Evolutionary conservation across 2,329 filamentous ascomycete species (phyloP).

Genomic region (Monosporascus cannonballus): DNA sequence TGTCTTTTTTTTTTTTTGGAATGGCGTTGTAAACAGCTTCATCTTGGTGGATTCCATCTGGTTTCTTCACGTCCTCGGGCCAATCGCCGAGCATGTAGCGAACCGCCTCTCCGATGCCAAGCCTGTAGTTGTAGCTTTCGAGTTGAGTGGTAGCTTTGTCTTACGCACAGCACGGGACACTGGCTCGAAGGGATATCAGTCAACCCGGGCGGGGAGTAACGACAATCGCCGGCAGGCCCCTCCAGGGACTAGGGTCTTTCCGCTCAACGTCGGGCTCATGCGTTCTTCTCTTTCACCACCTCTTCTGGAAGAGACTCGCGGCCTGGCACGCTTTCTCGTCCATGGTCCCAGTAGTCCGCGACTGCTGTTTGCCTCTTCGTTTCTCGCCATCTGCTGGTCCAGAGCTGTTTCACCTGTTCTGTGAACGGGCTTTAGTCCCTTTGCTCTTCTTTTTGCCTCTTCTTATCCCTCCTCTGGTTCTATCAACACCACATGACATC

Average conservation of each 20-base stretch:
- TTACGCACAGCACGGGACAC: constrained; percentile 21
- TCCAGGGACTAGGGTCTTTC: constrained; percentile 18
- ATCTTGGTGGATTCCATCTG: constrained; percentile 10
- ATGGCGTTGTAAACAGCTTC: constrained; percentile 10
- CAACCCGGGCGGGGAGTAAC: constrained; percentile 25
- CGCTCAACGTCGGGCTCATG: constrained; percentile 16
- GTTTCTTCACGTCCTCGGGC: constrained; percentile 8
- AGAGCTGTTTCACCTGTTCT: constrained; percentile 40
- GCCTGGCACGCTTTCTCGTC: constrained; percentile 25
- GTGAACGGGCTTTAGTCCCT: constrained; percentile 28
- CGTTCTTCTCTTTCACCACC: constrained; percentile 19
- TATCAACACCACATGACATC: background rate
- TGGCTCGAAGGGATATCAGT: constrained; percentile 24
- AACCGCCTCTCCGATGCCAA: constrained; percentile 3
- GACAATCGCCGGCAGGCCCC: constrained; percentile 11
- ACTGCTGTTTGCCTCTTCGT: constrained; percentile 23
- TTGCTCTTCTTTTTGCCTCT: constrained; percentile 19
- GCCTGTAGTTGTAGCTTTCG: constrained; percentile 1
- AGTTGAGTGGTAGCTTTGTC: constrained; percentile 15
- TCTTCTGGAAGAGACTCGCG: constrained; percentile 25
- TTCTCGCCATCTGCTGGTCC: constrained; percentile 31
- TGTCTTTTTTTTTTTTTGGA: constrained; percentile 2
- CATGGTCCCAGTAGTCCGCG: constrained; percentile 20
- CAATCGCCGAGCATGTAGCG: constrained; percentile 11
- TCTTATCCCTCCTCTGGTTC: constrained; percentile 17